phyloP scores from a whole-genome alignment of 148 eudicot genomes.

The Cornus kousa region DNA sequence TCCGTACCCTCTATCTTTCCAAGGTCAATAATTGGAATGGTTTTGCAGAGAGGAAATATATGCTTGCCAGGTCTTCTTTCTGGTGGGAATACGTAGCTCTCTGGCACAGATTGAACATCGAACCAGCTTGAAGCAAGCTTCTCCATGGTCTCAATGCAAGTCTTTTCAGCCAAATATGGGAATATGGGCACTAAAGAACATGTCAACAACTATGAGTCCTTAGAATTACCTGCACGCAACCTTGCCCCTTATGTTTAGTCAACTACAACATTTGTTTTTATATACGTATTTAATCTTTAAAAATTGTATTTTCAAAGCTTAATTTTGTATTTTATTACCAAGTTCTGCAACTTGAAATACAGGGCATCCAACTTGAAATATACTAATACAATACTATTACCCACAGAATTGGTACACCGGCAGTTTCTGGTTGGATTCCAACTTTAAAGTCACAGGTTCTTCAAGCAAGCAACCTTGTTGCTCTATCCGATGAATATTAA shows the following conservation, averaged over 20 bases:
- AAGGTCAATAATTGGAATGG: conserved; percentile 49
- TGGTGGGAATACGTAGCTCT: conserved; percentile 42
- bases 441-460: neutral
- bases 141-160: conserved; percentile 22
- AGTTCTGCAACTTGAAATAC: neutral
- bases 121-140: conserved; percentile 44
- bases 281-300: neutral
- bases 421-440: neutral
- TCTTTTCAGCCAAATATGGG: conserved; percentile 2
- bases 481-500: neutral
- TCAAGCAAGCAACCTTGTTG: neutral
- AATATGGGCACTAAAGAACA: neutral
- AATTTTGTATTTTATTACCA: neutral
- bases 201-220: neutral
- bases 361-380: neutral
- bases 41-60: conserved; percentile 20
- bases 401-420: neutral
- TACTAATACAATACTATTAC: neutral
- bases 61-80: conserved; percentile 46
- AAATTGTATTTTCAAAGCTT: neutral
- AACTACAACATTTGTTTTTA: neutral
- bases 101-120: conserved; percentile 41
- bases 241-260: neutral
- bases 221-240: neutral
- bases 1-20: conserved; percentile 13